Percentiles rank a stretch among this genome's conserved stretches.
Conservation (phyloP, 345 rosid species). For the Salix suchowensis region DNA sequence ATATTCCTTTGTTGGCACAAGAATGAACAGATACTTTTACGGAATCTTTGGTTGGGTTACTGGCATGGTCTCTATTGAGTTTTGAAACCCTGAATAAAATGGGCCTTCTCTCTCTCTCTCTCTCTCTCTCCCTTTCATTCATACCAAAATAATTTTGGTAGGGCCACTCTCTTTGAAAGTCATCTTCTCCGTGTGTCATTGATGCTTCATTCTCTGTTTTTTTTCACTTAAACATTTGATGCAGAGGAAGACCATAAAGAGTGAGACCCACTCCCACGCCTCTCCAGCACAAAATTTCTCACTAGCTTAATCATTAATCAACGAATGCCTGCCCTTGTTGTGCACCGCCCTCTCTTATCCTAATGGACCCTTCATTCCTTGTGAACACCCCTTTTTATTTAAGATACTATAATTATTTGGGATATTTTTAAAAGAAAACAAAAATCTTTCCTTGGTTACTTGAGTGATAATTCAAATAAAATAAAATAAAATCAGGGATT, state of each 20-base stretch:
- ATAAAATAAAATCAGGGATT: too few relatives aligned
- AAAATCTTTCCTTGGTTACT: too few relatives aligned
- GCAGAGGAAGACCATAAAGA: conserved; percentile 22
- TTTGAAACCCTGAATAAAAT: not conserved
- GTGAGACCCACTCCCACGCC: conserved; percentile 18
- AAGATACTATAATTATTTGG: too few relatives aligned
- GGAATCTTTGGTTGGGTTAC: too few relatives aligned
- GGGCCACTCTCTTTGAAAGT: conserved; percentile 7
- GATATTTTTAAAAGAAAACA: too few relatives aligned
- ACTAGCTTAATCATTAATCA: not conserved
- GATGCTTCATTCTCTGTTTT: conserved; percentile 20
- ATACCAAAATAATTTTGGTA: conserved; percentile 20
- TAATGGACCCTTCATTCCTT: too few relatives aligned
- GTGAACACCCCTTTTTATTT: too few relatives aligned
- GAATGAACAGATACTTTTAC: not conserved
- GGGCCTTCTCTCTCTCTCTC: not conserved
- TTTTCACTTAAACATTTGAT: conserved; percentile 9
- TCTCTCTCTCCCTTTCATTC: not conserved
- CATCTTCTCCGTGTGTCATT: conserved; percentile 33
- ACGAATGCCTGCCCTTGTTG: too few relatives aligned
- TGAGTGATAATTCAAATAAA: too few relatives aligned
- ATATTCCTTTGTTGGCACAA: not conserved
- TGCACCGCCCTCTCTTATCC: too few relatives aligned
- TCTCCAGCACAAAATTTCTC: not conserved
- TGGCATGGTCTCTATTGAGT: not conserved